Base-by-base conservation (phyloP, 495 filamentous ascomycete genomes). In the Penicillium pulvis region DNA sequence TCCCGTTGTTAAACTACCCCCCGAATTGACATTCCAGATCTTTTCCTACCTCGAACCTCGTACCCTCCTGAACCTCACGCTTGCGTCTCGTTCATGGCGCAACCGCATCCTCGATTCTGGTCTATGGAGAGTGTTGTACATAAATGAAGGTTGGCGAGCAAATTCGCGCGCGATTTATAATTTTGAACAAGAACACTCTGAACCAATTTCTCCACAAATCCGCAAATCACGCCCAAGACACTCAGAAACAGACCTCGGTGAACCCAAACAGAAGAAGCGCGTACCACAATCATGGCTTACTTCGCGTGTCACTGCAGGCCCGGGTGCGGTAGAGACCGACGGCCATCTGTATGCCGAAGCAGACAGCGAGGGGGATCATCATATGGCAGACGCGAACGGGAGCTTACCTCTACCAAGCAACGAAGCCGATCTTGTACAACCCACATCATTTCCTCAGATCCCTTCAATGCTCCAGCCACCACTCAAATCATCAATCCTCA, bases 21-120 rank as follows among this genome's bases (percentile, higher is more conserved):
- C 90, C 2, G 94, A 98, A 69, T 85, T 98, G 56, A 93, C 89
- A 50, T 86, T 92, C 53, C 87, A 94, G 64, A 87, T 97, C 16
- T 87, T 98, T 42, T 89, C 88, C 31, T 96, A 90, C 66, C 84
- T 98, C 31, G 87, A 91, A 41, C 85, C 90, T 1, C 68, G 82
- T 14, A 89, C 89, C 7, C 80, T 98, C 42, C 76, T 97, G 54
- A 85, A 83, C 55, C 89, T 92, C 7, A 90, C 91, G 7, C 79
- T 85, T 33, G 83, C 88, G 5, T 97, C 92, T 16, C 84, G 88
- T 35, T 78, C 84, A 57, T 98, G 95, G 94, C 85, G 92, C 50
- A 79, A 80, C 24, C 81, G 93, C 11, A 88, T 92, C n/a, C 67
- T 89, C 41, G 93, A 98, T 66, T 83, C 89, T 35, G 87, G 88